phyloP scores from a whole-genome alignment of 202 grass and related monocot genomes.

The Eragrostis tef region DNA sequence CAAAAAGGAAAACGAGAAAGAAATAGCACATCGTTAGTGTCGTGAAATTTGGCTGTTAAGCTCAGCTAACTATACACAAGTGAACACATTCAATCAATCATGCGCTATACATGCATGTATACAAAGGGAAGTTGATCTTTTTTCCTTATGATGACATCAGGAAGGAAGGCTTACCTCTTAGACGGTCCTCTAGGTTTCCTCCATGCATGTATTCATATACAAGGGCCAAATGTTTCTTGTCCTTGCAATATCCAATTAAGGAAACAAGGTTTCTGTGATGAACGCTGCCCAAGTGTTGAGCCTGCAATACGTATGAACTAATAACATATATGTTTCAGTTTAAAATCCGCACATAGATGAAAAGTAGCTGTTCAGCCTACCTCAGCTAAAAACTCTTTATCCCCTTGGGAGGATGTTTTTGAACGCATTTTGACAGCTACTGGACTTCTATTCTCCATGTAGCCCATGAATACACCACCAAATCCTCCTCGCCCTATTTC shows the following conservation, averaged over 20 bases:
- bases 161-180: conserved; percentile 33
- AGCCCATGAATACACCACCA: conserved; percentile 61
- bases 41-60: background rate
- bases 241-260: conserved; percentile 64
- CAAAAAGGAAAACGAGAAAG: no score
- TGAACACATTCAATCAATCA: conserved; percentile 2
- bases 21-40: background rate
- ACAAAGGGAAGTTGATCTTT: background rate
- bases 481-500: conserved; percentile 68
- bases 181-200: conserved; percentile 59
- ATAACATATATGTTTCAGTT: background rate
- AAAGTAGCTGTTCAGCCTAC: conserved; percentile 36
- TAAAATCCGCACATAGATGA: background rate
- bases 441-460: conserved; percentile 56
- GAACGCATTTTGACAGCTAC: conserved; percentile 68
- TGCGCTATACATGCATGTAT: no score
- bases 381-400: conserved; percentile 68
- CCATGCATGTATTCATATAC: conserved; percentile 70
- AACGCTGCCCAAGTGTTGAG: conserved; percentile 60
- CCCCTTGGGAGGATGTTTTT: conserved; percentile 58
- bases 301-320: conserved; percentile 45
- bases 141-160: background rate
- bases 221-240: conserved; percentile 62
- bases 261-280: conserved; percentile 67
- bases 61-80: background rate